phyloP scores from a whole-genome alignment of 441 rosid genomes.

The Geranium incanum region DNA sequence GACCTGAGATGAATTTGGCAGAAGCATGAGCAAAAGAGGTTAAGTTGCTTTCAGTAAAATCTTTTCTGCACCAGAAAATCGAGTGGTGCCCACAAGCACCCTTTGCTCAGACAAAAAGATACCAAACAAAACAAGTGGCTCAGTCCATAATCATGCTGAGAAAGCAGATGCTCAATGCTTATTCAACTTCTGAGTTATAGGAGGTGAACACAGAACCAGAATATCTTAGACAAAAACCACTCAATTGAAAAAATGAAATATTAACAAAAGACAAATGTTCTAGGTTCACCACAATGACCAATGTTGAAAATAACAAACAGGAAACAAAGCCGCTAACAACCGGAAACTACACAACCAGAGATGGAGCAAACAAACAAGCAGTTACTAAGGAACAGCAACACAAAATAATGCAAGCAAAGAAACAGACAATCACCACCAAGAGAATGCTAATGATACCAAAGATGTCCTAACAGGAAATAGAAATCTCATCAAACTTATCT shows the following conservation, averaged over 20 bases:
- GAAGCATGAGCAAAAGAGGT: no score
- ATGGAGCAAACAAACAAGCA: slow-evolving; percentile 10
- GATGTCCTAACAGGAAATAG: slow-evolving; percentile 20
- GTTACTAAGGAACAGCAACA: slow-evolving; percentile 26
- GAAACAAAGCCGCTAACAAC: slow-evolving; percentile 13
- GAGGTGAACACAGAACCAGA: no score
- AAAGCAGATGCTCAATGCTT: no score
- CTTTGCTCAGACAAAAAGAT: no score
- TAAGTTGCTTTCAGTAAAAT: no score
- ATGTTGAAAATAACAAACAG: slow-evolving; percentile 15
- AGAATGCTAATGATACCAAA: slow-evolving; percentile 21
- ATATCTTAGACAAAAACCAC: background rate
- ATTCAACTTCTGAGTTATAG: no score
- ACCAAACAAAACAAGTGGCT: no score
- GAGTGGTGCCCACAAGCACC: no score
- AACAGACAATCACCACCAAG: slow-evolving; percentile 21
- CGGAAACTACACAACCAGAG: slow-evolving; percentile 16
- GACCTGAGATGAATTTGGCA: no score
- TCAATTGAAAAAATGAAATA: background rate
- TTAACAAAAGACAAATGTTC: slow-evolving; percentile 16
- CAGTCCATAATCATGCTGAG: no score
- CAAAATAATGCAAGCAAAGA: slow-evolving; percentile 24
- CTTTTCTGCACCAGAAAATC: no score
- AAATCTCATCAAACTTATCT: slow-evolving; percentile 22
- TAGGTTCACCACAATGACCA: slow-evolving; percentile 17